phyloP scores from a whole-genome alignment of 805 yeast genomes.

The Metschnikowia anglica region DNA sequence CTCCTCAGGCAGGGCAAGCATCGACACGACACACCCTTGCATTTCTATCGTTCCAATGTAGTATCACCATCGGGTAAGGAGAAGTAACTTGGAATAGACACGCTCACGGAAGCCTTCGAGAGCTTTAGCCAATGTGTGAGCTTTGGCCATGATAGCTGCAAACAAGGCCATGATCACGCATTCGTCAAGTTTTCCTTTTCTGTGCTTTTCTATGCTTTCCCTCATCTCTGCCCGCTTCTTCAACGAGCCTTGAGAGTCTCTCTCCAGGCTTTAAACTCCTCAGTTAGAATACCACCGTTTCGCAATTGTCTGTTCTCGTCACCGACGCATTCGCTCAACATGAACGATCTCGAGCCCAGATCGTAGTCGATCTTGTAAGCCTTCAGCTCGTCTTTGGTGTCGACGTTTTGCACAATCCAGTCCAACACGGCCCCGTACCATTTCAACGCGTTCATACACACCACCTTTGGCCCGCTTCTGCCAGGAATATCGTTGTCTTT shows the following conservation, averaged over 20 bases:
- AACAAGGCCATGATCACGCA: too few species aligned
- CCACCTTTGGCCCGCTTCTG: conserved; percentile 45
- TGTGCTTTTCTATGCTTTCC: background rate
- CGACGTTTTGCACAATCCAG: conserved; percentile 60
- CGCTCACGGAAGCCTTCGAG: too few species aligned
- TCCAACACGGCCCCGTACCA: conserved; percentile 85
- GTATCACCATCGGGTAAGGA: too few species aligned
- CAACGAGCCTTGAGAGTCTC: conserved; percentile 7
- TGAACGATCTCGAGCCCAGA: conserved; percentile 52
- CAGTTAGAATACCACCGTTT: conserved; percentile 23
- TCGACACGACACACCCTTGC: too few species aligned
- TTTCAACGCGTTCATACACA: conserved; percentile 74
- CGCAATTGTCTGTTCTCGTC: conserved; percentile 26
- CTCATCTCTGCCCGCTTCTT: background rate
- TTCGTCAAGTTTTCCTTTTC: background rate
- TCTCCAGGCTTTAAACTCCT: conserved; percentile 38
- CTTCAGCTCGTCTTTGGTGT: conserved; percentile 49
- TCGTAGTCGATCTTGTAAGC: conserved; percentile 59
- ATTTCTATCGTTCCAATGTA: too few species aligned
- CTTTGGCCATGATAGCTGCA: too few species aligned
- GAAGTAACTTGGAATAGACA: too few species aligned
- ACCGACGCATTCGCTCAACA: conserved; percentile 47
- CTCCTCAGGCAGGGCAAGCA: too few species aligned
- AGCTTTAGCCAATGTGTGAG: too few species aligned
- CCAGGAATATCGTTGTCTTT: conserved; percentile 48